Evolutionary conservation across 2,329 filamentous ascomycete genomes (phyloP).

Genomic region (Hypoxylon sp.): DNA sequence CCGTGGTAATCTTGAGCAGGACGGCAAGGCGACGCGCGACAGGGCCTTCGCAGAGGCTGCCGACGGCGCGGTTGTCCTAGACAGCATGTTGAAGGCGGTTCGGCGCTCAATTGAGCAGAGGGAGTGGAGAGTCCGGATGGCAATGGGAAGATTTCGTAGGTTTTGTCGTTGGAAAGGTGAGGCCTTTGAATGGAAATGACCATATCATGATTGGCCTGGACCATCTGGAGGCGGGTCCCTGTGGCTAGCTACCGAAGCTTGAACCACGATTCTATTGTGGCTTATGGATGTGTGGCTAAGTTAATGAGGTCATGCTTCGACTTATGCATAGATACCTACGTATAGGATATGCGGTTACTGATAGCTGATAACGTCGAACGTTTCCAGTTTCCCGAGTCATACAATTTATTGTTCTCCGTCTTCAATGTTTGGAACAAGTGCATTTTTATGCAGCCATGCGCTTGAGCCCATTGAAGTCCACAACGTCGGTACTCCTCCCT

Average conservation of each 20-base stretch:
- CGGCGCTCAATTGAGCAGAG: conserved; percentile 57
- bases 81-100: conserved; percentile 58
- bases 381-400: neutral
- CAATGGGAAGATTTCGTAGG: conserved; percentile 45
- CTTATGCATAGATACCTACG: conserved; percentile 28
- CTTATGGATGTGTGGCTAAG: conserved; percentile 30
- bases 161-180: conserved; percentile 49
- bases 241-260: conserved; percentile 49
- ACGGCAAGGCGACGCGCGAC: conserved; percentile 56
- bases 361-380: conserved; percentile 7
- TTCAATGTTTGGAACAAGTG: conserved; percentile 6
- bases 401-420: conserved; percentile 1
- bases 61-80: conserved; percentile 60
- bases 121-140: conserved; percentile 53
- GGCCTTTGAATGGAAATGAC: conserved; percentile 54
- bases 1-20: conserved; percentile 59
- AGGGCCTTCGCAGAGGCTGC: conserved; percentile 60
- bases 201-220: conserved; percentile 46
- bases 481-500: neutral
- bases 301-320: conserved; percentile 29
- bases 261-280: conserved; percentile 40
- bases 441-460: conserved; percentile 34
- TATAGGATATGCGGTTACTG: neutral
- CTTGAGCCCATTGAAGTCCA: conserved; percentile 18
- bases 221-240: conserved; percentile 37